Evolutionary conservation across 352 stramenopile genomes (phyloP), one percentile per base, ranked within the genome.

Genomic region (Phytophthora syringae): DNA sequence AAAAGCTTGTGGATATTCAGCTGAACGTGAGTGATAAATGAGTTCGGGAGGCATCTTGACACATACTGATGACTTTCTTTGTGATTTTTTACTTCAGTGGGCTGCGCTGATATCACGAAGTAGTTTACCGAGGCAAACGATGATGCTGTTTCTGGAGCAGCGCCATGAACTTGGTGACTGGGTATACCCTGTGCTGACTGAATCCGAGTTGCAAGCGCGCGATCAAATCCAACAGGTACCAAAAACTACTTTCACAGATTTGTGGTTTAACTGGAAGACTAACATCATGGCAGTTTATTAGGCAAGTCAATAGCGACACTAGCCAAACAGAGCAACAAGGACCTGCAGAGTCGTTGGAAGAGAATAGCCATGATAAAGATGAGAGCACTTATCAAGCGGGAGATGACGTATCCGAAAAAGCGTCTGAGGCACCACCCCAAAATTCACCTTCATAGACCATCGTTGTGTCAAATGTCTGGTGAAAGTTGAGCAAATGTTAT

Each of bases 91-190:
- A n/a, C 32, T 39, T 39, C 32, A 90, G 80, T 92, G 79, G 73
- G 10, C 58, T 25, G 65, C 71, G 11, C 48, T 89, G 18, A 86
- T 90, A 40, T 77, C 77, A 7, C 64, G 76, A n/a, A 84, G 70
- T 16, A 79, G 71, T 34, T 60, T 92, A 18, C 25, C 67, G 5
- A 59, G 61, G 7, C 49, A 72, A 20, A 30, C 34, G 1, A 44
- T 91, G 21, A 39, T 86, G 7, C 44, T 58, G 2, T 67, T 70
- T 18, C 48, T 91, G 3, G 52, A 62, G 7, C 75, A 77, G 27
- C 78, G 82, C 2, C 80, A 86, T n/a, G 82, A 91, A 40, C 69
- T 88, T 28, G 77, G 77, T 11, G 49, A 80, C 9, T 91, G 82
- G 80, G 40, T 36, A 22, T 88, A 82, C 25, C 80, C 82, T 2